Percentiles rank a stretch among this genome's conserved stretches.
Conservation (phyloP, 2,329 filamentous ascomycete genomes). For the Ceratocystis cubensis region DNA sequence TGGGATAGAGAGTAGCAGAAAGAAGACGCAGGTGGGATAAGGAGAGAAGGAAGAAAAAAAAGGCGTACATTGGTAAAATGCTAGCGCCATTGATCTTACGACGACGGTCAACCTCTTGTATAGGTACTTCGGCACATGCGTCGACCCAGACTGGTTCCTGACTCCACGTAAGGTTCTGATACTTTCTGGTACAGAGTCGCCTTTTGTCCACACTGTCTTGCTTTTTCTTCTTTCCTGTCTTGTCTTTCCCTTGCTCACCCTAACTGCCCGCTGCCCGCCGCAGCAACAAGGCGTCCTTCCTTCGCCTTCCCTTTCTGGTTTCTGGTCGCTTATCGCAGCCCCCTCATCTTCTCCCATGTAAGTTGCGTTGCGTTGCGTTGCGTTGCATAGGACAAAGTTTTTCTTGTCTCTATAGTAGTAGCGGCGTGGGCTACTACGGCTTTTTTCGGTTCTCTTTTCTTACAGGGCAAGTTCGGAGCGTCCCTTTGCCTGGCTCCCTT, state of each 20-base stretch:
- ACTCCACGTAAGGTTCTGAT: neutral
- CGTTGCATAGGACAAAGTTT: neutral
- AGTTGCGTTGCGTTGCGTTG: neutral
- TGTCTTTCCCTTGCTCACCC: neutral
- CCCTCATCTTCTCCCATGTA: slow-evolving; percentile 6
- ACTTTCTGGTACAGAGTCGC: neutral
- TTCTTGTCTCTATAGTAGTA: neutral
- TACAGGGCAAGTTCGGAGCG: neutral
- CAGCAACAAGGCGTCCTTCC: slow-evolving; percentile 9
- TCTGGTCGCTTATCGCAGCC: slow-evolving; percentile 7
- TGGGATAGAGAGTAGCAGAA: neutral
- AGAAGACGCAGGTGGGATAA: neutral
- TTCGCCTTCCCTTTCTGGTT: neutral
- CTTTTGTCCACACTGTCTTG: neutral
- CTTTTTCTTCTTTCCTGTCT: neutral
- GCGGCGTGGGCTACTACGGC: neutral
- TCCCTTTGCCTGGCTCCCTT: too few relatives aligned
- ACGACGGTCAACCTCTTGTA: neutral
- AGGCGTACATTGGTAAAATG: neutral
- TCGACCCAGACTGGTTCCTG: neutral
- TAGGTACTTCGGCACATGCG: neutral
- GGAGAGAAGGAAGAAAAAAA: neutral
- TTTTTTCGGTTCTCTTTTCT: neutral
- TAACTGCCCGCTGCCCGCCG: neutral
- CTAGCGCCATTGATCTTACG: neutral